Evolutionary conservation across 2,329 filamentous ascomycete species (phyloP), one percentile per base, ranked within the genome.

Genomic region (Botryotinia narcissicola): DNA sequence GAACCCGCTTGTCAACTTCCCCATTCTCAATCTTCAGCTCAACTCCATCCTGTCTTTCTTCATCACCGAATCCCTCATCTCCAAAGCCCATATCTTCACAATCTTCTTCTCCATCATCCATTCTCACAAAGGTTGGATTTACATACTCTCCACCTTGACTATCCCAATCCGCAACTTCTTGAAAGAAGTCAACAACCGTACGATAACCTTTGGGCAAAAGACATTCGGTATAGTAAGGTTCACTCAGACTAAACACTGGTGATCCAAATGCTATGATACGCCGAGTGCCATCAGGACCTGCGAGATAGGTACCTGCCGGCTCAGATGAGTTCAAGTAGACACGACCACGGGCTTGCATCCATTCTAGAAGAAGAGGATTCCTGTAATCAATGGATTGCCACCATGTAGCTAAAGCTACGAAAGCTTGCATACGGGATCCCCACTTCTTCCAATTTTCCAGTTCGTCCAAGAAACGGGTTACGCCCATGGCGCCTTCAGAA

Each of bases 181-280:
- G 83, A 51, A 94, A 84, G 86, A 90, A 94, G 57, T 83, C 81
- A 3, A 93, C 81, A 40, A 93, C 86, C 3, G 83, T 81, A 20
- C 80, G 77, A 75, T 88, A 86, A 0, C 87, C 86, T 18, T 80
- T 81, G 20, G 91, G 84, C 70, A 95, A 85, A 75, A 93, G 86
- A 54, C 85, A 84, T 80, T 97, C 93, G 12, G 83, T 83, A 78
- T 89, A 85, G 48, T 85, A 79, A 1, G 82, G 78, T 75, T 92
- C 89, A 5, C 91, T 91, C 2, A 90, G 87, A n/a, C 91, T 91
- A 81, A 91, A 92, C 75, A 90, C 87, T 7, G 92, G 91, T 76
- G 89, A 92, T 8, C 91, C 91, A 61, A 87, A 84, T 18, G 81
- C 76, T 0, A 84, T 70, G 32, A 78, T 40, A n/a, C 54, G 29